These are phyloP conservation scores for Pezicula carpinea DNA, from an alignment of 2,329 filamentous ascomycete genomes.

Conservation along the genomic window DNA sequence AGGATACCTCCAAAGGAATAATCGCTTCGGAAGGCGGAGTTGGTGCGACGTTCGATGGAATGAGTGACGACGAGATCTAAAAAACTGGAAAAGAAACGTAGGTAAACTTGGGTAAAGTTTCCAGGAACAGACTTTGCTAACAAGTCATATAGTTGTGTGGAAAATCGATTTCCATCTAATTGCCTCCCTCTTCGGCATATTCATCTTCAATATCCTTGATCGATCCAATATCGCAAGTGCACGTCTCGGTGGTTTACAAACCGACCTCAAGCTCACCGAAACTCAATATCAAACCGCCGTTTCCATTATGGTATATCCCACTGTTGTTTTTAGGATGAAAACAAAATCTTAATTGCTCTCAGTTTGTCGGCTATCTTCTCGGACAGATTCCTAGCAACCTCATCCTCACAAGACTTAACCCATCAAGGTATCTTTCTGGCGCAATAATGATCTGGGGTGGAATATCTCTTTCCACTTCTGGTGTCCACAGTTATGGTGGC, in stretches of 20 bases:
- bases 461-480: slow-evolving; percentile 40
- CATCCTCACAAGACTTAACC: slow-evolving; percentile 28
- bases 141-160: background rate
- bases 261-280: slow-evolving; percentile 9
- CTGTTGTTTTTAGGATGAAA: no score
- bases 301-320: background rate
- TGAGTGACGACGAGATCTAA: background rate
- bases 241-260: slow-evolving; percentile 4
- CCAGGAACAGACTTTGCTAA: background rate
- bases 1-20: no score
- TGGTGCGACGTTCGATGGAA: background rate
- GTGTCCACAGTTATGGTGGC: slow-evolving; percentile 25
- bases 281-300: slow-evolving; percentile 12
- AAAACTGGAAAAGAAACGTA: slow-evolving; percentile 1
- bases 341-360: background rate
- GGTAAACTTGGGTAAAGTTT: background rate
- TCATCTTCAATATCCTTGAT: slow-evolving; percentile 8
- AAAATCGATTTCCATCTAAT: slow-evolving; percentile 2
- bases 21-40: no score
- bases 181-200: background rate
- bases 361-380: slow-evolving; percentile 8
- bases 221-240: slow-evolving; percentile 8
- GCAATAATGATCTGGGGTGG: slow-evolving; percentile 34
- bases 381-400: slow-evolving; percentile 33
- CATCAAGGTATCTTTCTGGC: slow-evolving; percentile 27